Base-by-base conservation (phyloP, 148 eudicot genomes). In the Silene uniflora region DNA sequence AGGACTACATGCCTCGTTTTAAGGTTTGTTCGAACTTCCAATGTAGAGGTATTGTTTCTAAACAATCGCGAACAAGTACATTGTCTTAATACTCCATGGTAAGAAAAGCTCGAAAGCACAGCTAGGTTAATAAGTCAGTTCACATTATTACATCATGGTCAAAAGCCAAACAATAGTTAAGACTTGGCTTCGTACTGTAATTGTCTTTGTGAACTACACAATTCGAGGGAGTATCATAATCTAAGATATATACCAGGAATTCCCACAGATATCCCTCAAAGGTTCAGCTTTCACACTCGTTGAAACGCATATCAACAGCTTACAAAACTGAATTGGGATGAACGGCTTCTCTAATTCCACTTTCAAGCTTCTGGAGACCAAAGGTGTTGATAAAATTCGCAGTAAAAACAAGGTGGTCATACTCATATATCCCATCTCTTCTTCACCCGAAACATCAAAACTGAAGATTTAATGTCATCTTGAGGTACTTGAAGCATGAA, bases 401-500 rank as follows among this genome's bases (percentile, higher is more conserved):
- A n/a, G 44, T 24, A 58, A 18, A 18, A 29, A 22, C 9, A 2
- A 65, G 27, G 67, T 11, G 55, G 56, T 52, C 18, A 14, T n/a
- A n/a, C n/a, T 86, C 86, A 93, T 72, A 93, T 79, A 81, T 93
- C 98, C 95, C 97, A 93, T 76, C 98, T 87, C 89, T 93, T 93
- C 79, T 93, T 93, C 60, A 91, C 95, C 55, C 97, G 90, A 73
- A 93, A 91, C 95, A 93, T 87, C 78, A 93, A 78, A 79, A 79
- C 87, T 10, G 98, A 88, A 14, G 95, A 78, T 81, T 81, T 89
- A 46, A 93, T 84, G 79, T 93, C 91, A 79, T 93, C 93, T 84
- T 86, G 95, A 47, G 98, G 95, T 66, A 93, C 97, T 83, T 93
- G 98, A 72, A 93, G 95, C 98, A 93, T 93, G 78, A 93, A 85